Base-by-base conservation (phyloP, 2,329 filamentous ascomycete species). In the Fusarium luffae region DNA sequence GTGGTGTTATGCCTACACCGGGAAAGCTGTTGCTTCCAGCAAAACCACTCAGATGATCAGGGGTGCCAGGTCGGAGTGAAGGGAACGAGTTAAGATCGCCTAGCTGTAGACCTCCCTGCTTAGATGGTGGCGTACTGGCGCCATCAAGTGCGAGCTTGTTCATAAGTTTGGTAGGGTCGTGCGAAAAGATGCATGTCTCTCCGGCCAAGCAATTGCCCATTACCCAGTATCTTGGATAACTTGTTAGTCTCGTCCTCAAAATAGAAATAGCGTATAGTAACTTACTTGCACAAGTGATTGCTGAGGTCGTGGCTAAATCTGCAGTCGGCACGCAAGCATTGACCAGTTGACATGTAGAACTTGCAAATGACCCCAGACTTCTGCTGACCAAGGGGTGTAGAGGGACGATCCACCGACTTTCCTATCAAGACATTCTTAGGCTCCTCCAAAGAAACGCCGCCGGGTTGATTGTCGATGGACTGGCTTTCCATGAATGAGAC, bases 241-340 rank as follows among this genome's bases (percentile, higher is more conserved):
- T 14, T 28, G 40, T 73, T 57, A 72, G 64, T 30, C 19, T 21
- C 9, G 12, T 30, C 40, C 19, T 30, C 7, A 32, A 27, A 43
- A 41, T 37, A 37, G 34, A 37, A 23, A 40, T 10, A 32, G n/a
- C 23, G 37, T 10, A 25, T 18, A 8, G 51, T 46, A 52, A 91
- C 93, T 86, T 85, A 97, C 93, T 98, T 98, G 94, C 96, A 99
- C 67, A 99, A 88, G 76, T 98, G 96, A 77, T 93, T 97, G 77
- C 93, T 97, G 46, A 97, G 87, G 79, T 99, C 95, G 80, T 99
- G 96, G 73, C 94, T 97, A 81, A 98, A 99, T 61, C 95, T 91
- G 79, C 96, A 99, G 80, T 99, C 96, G 64, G 95, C 95, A 63
- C 96, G 90, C 55, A 98, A 89, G 79, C 96, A 99, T 79, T 96